Base-by-base conservation (phyloP, 371 early-diverging fungal genomes). In the Apophysomyces elegans region DNA sequence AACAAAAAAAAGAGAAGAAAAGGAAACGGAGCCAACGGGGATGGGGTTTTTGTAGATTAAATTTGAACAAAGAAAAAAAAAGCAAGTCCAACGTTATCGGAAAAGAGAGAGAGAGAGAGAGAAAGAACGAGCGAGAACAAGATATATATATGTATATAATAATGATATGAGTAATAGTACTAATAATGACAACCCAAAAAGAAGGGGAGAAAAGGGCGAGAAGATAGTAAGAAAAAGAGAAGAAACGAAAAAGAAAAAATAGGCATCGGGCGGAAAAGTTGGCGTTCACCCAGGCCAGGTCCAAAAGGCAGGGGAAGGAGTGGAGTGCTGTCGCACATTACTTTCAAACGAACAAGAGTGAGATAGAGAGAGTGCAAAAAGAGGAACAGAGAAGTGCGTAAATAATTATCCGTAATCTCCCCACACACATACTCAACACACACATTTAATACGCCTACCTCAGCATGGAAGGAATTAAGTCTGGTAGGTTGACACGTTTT, bases 231-330 rank as follows among this genome's bases (percentile, higher is more conserved):
- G 21, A n/a, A 50, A 50, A 21, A 21, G 61, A 64, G 36, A 43
- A 44, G 56, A 45, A 64, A 37, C 32, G 56, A 56, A 56, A 44
- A 60, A 63, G 14, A 63, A 44, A 37, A 61, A 64, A 60, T 44
- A 26, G 62, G 12, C 32, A 32, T 56, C 18, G 26, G 18, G 21
- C 37, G 37, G 32, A 47, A 46, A 59, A 61, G 50, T 61, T 61
- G 47, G 36, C 50, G 44, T 61, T 50, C 56, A 18, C 61, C 62
- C 32, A 26, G 32, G 32, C 32, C 32, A 26, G 32, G 2, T 26
- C 32, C 32, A 26, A 26, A 26, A 60, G 56, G 50, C 61, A 50
- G 54, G 54, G 54, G 54, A 50, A 50, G 32, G 21, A 50, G 39
- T 44, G 54, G 38, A 61, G 56, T 45, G 37, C 56, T 37, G 37